Evolutionary conservation across 2,329 filamentous ascomycete genomes (phyloP), one percentile per base, ranked within the genome.

Genomic region (Alternaria triticina): DNA sequence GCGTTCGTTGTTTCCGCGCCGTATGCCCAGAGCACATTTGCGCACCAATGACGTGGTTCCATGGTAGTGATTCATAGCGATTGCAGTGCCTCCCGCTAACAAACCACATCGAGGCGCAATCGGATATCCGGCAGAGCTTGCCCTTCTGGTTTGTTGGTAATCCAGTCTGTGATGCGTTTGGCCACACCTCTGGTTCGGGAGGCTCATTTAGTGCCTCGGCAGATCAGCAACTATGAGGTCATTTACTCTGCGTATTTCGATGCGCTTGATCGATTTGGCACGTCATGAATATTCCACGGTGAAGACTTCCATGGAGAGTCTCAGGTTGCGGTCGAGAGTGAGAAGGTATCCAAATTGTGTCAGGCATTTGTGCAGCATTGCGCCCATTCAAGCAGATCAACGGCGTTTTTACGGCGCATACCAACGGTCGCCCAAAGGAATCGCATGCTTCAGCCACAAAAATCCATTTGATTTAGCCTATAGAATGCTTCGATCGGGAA

Each of bases 181-280:
- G 62, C 62, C 67, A 63, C 57, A 43, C 30, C 11, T 36, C 43
- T 49, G 60, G 57, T 44, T 54, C 46, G 15, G 52, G 36, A 30
- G 59, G 33, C 36, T 44, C 11, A 11, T 57, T 28, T 65, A 44
- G 54, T 30, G 58, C 45, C 59, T 59, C 46, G 46, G 52, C 47
- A 44, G 58, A 62, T 62, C 45, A 43, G 30, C 58, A 25, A 43
- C 30, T n/a, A 66, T 64, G 65, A 68, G 61, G 49, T 64, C 61
- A 66, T 61, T 6, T 54, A 13, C 36, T 30, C 17, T 20, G 28
- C 30, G 36, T 30, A 46, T 28, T 17, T 23, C 25, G 36, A 56
- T 56, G 27, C 40, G 11, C 36, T 52, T 27, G 52, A 44, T 44
- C 9, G 52, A 15, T 44, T 44, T 22, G 28, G 28, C 55, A 61